Evolutionary conservation across 202 grass and related monocot genomes (phyloP), one percentile per base, ranked within the genome.

Genomic region (Zizania palustris): DNA sequence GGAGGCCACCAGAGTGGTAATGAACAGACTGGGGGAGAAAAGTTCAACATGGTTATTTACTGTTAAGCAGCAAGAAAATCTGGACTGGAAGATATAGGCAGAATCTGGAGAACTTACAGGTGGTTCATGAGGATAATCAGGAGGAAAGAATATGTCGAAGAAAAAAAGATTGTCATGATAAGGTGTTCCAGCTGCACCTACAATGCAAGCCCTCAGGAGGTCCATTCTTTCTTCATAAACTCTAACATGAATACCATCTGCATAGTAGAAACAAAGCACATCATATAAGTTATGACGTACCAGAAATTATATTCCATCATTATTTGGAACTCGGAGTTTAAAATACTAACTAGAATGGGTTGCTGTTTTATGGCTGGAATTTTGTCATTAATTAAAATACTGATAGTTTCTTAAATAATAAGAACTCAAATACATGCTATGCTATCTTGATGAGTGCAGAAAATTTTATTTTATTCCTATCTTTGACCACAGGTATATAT

Each of bases 151-250:
- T 74, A 99, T 93, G 85, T 99, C 96, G 18, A 99, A 99, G 85
- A 99, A 99, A 63, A 99, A 99, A 44, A 99, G 61, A 77, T 87
- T 85, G 66, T 99, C 92, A 83, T 99, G 96, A 36, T 99, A 99
- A 45, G 96, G 96, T 11, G 96, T 99, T 75, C 92, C 96, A 75
- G 66, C 81, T 58, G 92, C 87, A 56, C 96, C 96, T 73, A 99
- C 78, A 79, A 99, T 84, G 78, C 87, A 93, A 69, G 92, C 92
- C 81, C 92, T 92, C 33, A 93, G 69, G 74, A 99, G 85, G 88
- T 99, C 96, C 92, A 99, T 89, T 76, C 85, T 92, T 87, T 95
- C 96, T 86, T 99, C 96, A 50, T 89, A 99, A 74, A 88, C 85
- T 89, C 89, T 92, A 60, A 91, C 92, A 93, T 84, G 89, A 78